Percentiles rank a stretch among this genome's conserved stretches.
Conservation (phyloP, 192 early-diverging fungal genomes). For the Coemansia erecta region DNA sequence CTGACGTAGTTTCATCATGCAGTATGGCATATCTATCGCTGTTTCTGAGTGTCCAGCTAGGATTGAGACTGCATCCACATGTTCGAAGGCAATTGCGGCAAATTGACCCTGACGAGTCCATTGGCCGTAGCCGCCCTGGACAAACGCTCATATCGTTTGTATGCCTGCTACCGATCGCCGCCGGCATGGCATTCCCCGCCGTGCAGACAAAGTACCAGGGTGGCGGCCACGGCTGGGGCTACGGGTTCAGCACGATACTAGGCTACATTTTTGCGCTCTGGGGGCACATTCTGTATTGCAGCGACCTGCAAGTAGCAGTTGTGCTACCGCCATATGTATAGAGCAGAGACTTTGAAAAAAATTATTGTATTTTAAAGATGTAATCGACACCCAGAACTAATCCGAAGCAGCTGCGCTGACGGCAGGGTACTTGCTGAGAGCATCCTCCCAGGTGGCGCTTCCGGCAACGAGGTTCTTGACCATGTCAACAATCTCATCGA, state of each 20-base stretch:
- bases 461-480: constrained; percentile 76
- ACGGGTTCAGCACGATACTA: constrained; percentile 20
- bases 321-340: constrained; percentile 16
- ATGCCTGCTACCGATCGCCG: constrained; percentile 30
- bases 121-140: constrained; percentile 21
- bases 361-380: not conserved
- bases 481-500: constrained; percentile 68
- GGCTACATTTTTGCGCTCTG: constrained; percentile 33
- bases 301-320: constrained; percentile 22
- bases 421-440: constrained; percentile 66
- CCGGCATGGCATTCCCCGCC: constrained; percentile 36
- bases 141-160: constrained; percentile 40
- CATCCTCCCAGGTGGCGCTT: constrained; percentile 68
- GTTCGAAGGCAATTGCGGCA: constrained; percentile 21
- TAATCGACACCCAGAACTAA: too few species aligned
- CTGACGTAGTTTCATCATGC: constrained; percentile 25
- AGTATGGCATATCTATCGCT: constrained; percentile 35
- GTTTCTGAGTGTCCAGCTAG: constrained; percentile 43
- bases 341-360: not conserved
- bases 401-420: constrained; percentile 51
- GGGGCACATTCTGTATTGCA: constrained; percentile 40
- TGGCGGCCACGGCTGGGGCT: constrained; percentile 42
- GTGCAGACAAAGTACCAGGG: constrained; percentile 32
- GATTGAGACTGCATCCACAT: constrained; percentile 32
- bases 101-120: constrained; percentile 2